Base-by-base conservation (phyloP, 345 rosid genomes). In the Populus simonii region DNA sequence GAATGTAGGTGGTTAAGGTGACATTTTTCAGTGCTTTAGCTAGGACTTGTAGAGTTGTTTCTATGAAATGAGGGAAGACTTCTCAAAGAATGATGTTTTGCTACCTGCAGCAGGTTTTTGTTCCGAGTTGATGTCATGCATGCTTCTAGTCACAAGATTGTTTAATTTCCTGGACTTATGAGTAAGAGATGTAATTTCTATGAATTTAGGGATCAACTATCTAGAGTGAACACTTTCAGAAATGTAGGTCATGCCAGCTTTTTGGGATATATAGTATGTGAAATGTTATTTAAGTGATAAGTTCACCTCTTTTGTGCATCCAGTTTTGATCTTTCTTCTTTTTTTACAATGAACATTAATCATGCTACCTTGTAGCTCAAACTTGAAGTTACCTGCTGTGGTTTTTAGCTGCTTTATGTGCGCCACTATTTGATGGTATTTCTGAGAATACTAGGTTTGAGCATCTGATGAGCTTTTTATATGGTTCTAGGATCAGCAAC, bases 401-500 rank as follows among this genome's bases (percentile, higher is more conserved):
- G 55, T 20, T 39, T 63, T 47, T 55, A 4, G 66, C 10, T 5
- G 29, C 36, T 61, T 31, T 55, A 13, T 36, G 7, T 67, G 22
- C 73, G 29, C 73, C 29, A 29, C 55, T 36, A 39, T 27, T 38
- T 39, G 8, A 66, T 72, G 61, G 43, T 39, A 57, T 7, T 73
- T 38, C 73, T 53, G 73, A 38, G 63, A 57, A 57, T 57, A 23
- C 13, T 57, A 23, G n/a, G 51, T 55, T 27, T 70, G 72, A 29
- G 13, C 29, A 27, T 36, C 23, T 75, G 70, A 72, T 66, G 27
- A n/a, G 39, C 29, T 68, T 73, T 65, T 63, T 66, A 39, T 83
- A 62, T 80, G 74, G 66, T 49, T 29, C 68, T 70, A 81, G 89
- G 82, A 76, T 81, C 85, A 83, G 85, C 88, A 75, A 80, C 88